Evolutionary conservation across 1,284 basidiomycete genomes (phyloP).

Genomic region (Porodaedalea pini): DNA sequence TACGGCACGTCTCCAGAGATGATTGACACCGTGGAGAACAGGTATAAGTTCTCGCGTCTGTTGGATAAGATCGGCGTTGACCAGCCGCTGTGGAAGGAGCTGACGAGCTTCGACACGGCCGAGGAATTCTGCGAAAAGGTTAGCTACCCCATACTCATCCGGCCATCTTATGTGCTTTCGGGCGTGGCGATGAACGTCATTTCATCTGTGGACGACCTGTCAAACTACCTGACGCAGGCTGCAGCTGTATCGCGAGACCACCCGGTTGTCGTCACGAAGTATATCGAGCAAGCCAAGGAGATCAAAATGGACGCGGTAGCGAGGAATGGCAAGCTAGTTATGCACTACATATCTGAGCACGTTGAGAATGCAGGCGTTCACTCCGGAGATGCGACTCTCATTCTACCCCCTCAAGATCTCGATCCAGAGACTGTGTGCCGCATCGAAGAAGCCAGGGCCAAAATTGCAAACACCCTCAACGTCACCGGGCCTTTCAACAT

Average conservation of each 20-base stretch:
- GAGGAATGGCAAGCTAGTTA: conserved; percentile 94
- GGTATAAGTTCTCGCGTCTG: conserved; percentile 99
- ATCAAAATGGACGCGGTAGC: conserved; percentile 99
- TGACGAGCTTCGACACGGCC: conserved; percentile 89
- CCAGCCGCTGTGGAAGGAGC: conserved; percentile 96
- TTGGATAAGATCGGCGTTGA: conserved; percentile 97
- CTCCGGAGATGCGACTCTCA: conserved; percentile 96
- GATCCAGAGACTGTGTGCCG: conserved; percentile 94
- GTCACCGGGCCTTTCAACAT: conserved; percentile 99
- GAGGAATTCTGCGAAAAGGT: conserved; percentile 86
- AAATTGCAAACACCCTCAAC: conserved; percentile 97
- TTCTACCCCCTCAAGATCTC: conserved; percentile 96
- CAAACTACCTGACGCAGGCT: conserved; percentile 92
- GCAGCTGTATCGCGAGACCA: conserved; percentile 95
- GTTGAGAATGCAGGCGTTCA: conserved; percentile 99
- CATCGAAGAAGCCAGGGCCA: conserved; percentile 94
- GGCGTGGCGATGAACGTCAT: conserved; percentile 99
- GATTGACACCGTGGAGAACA: conserved; percentile 99
- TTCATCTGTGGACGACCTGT: conserved; percentile 87
- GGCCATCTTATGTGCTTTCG: conserved; percentile 96
- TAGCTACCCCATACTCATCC: conserved; percentile 92
- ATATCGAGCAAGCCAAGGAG: conserved; percentile 99
- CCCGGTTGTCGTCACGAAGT: conserved; percentile 98
- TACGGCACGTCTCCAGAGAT: conserved; percentile 98
- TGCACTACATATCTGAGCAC: conserved; percentile 99